Evolutionary conservation across 2,329 filamentous ascomycete genomes (phyloP).

Genomic region (Sporothrix luriei): DNA sequence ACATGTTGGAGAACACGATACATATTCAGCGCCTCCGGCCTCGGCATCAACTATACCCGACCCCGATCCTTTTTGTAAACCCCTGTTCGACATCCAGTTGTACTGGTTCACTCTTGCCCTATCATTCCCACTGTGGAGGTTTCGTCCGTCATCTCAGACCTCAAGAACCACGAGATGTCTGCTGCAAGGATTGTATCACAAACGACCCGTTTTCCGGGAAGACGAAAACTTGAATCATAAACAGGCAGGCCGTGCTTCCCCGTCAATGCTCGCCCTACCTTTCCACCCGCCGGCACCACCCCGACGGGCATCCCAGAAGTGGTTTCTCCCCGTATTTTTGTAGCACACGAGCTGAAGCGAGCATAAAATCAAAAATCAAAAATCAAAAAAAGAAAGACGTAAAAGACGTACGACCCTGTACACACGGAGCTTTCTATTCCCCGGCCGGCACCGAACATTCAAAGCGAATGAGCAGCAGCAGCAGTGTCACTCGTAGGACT

Average conservation of each 20-base stretch:
- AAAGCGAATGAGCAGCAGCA: constrained; percentile 1
- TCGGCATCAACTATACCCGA: neutral
- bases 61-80: constrained; percentile 40
- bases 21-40: constrained; percentile 28
- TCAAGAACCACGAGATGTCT: neutral
- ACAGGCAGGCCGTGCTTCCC: neutral
- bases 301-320: constrained; percentile 22
- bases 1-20: neutral
- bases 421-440: neutral
- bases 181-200: constrained; percentile 23
- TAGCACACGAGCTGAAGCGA: neutral
- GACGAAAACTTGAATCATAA: constrained; percentile 12
- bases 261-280: neutral
- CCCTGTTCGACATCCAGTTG: too few relatives aligned
- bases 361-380: neutral
- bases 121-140: neutral
- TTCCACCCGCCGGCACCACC: constrained; percentile 23
- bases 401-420: constrained; percentile 4
- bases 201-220: constrained; percentile 21
- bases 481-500: neutral
- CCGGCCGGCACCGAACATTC: constrained; percentile 17
- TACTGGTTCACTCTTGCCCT: neutral
- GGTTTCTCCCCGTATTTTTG: constrained; percentile 6
- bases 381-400: too few relatives aligned
- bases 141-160: neutral